Conservation (phyloP, 257 asterid genomes). For the Solanum boliviense region DNA sequence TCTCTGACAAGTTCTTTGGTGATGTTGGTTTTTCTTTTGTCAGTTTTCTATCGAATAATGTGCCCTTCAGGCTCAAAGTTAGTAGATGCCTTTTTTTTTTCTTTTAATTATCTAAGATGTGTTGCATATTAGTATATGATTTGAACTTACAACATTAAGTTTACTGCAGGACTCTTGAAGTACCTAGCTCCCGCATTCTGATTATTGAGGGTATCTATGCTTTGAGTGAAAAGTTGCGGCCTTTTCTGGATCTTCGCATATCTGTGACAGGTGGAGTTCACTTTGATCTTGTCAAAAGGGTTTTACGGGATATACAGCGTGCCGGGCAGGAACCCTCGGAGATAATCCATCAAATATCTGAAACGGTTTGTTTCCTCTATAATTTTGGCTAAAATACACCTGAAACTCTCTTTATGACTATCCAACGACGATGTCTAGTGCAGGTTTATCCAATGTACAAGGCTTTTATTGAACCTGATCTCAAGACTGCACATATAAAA, state of each 20-base stretch:
- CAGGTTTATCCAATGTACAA: constrained; percentile 99
- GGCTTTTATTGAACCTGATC: constrained; percentile 97
- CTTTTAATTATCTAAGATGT: neutral
- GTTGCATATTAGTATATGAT: neutral
- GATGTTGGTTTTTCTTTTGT: neutral
- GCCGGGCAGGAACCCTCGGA: constrained; percentile 98
- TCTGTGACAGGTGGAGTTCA: constrained; percentile 98
- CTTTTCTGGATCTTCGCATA: constrained; percentile 77
- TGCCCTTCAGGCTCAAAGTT: neutral
- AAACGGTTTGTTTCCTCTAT: constrained; percentile 55
- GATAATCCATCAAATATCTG: constrained; percentile 96
- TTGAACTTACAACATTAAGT: constrained; percentile 15
- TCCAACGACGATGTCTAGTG: neutral
- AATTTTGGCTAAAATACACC: neutral
- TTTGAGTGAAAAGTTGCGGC: constrained; percentile 72
- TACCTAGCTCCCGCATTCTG: constrained; percentile 82
- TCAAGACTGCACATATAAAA: constrained; percentile 87
- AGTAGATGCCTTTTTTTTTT: neutral
- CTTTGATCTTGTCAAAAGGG: constrained; percentile 96
- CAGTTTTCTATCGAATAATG: neutral
- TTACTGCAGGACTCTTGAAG: constrained; percentile 76
- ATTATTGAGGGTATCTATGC: constrained; percentile 94
- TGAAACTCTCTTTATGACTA: neutral
- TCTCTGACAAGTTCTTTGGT: neutral
- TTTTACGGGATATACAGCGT: constrained; percentile 89